Base-by-base conservation (phyloP, 441 rosid genomes). In the Populus hybrid region DNA sequence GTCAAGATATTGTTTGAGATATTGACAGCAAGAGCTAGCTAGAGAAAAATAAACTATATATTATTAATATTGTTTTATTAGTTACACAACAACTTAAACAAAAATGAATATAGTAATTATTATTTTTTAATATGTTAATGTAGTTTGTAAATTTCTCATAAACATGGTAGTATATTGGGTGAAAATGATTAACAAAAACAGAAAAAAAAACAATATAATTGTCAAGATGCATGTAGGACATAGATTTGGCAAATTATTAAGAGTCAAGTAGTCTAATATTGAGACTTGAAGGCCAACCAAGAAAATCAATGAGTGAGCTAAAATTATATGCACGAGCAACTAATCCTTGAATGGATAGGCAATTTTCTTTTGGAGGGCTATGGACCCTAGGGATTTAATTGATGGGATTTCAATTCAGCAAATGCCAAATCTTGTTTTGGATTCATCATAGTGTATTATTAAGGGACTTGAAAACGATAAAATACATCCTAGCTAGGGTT, bases 381-480 rank as follows among this genome's bases (percentile, higher is more conserved):
- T 7, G 45, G 68, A 23, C 50, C 70, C 59, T 29, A 59, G 36
- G 68, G 74, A 68, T 76, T 66, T 69, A 53, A 72, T 73, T 76
- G 80, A 81, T 63, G 75, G 45, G 78, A 82, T 73, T 66, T 23
- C 31, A 67, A 40, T 67, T 42, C 63, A 69, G 70, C 63, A 64
- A 53, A 56, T 70, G 73, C 56, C 73, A 67, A 33, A 50, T 70
- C 65, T 23, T 56, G 23, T 21, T 73, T 78, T 70, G 76, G 76
- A 78, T 74, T 50, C 36, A 73, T 80, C 28, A 73, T 36, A 12
- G 42, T 76, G 82, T 24, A 69, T 67, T 70, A 78, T 78, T 78
- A 71, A 74, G 31, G 73, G 69, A 8, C 38, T 61, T 35, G 33
- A 59, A 9, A 26, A 73, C 20, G 64, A 74, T 77, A 66, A 69